A percentile compares a stretch with the other conserved stretches of the same genome.
Evolutionary conservation across 1,284 basidiomycete species (phyloP).

Genomic region (Leccinum ambiguum): DNA sequence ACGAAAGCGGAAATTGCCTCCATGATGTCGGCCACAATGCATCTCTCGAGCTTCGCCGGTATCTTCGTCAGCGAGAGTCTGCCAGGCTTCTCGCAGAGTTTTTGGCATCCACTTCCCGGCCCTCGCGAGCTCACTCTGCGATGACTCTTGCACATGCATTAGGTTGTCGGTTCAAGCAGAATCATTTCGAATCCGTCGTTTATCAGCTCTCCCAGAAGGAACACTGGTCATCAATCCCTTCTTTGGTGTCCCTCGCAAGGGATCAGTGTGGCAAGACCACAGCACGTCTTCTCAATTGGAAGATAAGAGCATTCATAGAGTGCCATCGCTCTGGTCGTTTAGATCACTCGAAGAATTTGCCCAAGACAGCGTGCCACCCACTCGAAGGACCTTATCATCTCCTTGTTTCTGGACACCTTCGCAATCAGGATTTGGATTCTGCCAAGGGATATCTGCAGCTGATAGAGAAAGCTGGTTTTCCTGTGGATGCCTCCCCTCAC

Average conservation of each 20-base stretch:
- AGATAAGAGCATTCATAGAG: conserved; percentile 56
- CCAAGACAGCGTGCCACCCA: conserved; percentile 44
- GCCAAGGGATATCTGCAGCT: conserved; percentile 49
- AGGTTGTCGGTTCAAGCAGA: conserved; percentile 49
- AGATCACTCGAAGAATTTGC: conserved; percentile 50
- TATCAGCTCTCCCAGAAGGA: conserved; percentile 44
- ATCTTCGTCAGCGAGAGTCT: conserved; percentile 40
- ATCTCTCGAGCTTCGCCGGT: conserved; percentile 28
- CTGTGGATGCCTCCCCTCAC: conserved; percentile 56
- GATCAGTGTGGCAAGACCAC: conserved; percentile 48
- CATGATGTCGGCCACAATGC: conserved; percentile 20
- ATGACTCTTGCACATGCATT: conserved; percentile 48
- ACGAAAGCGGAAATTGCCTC: conserved; percentile 26
- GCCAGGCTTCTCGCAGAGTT: conserved; percentile 44
- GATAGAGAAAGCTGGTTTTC: conserved; percentile 60
- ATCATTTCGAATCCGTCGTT: conserved; percentile 57
- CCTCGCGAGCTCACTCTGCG: conserved; percentile 41
- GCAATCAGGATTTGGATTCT: conserved; percentile 59
- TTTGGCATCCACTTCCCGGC: conserved; percentile 43
- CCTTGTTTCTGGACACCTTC: conserved; percentile 62
- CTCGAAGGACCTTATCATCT: conserved; percentile 62
- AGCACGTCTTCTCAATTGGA: conserved; percentile 66
- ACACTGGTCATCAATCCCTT: conserved; percentile 52
- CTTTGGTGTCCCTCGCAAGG: conserved; percentile 46
- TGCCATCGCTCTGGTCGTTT: conserved; percentile 47